Conservation (phyloP, 495 filamentous ascomycete species). For the Pyrenula massariospora region DNA sequence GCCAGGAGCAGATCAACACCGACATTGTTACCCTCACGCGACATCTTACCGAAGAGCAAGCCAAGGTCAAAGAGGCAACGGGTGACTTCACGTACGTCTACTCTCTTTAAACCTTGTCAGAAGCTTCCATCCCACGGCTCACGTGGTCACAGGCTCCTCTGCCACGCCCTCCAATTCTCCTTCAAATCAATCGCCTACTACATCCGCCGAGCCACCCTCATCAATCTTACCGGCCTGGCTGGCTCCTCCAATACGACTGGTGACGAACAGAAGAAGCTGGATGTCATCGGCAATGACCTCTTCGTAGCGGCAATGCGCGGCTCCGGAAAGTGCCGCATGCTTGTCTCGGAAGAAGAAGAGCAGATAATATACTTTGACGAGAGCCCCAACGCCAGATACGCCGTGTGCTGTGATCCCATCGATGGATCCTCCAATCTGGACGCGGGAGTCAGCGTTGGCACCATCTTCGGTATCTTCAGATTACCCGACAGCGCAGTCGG, state of each 20-base stretch:
- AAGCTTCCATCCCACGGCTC: neutral
- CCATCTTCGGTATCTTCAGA: conserved; percentile 93
- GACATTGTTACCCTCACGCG: conserved; percentile 91
- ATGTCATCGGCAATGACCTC: conserved; percentile 96
- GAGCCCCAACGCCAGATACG: conserved; percentile 71
- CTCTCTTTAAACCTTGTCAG: no score
- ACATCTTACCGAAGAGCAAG: conserved; percentile 91
- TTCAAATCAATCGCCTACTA: conserved; percentile 99
- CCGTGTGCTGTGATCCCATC: conserved; percentile 94
- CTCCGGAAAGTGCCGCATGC: conserved; percentile 74
- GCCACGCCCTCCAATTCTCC: conserved; percentile 95
- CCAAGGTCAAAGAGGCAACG: conserved; percentile 85
- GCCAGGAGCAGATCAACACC: conserved; percentile 77
- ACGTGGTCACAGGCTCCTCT: conserved; percentile 55
- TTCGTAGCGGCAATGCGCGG: conserved; percentile 91
- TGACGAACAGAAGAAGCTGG: conserved; percentile 98
- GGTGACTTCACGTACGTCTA: conserved; percentile 87
- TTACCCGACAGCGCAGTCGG: conserved; percentile 60
- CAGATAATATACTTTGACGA: conserved; percentile 79
- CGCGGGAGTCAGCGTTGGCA: conserved; percentile 94
- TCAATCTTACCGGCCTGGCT: conserved; percentile 90
- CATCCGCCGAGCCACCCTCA: conserved; percentile 92
- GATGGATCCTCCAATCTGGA: conserved; percentile 96
- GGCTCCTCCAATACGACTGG: conserved; percentile 92
- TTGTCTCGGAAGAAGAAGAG: conserved; percentile 96